phyloP scores from a whole-genome alignment of 75 land plant genomes.

The Azolla pinnata region DNA sequence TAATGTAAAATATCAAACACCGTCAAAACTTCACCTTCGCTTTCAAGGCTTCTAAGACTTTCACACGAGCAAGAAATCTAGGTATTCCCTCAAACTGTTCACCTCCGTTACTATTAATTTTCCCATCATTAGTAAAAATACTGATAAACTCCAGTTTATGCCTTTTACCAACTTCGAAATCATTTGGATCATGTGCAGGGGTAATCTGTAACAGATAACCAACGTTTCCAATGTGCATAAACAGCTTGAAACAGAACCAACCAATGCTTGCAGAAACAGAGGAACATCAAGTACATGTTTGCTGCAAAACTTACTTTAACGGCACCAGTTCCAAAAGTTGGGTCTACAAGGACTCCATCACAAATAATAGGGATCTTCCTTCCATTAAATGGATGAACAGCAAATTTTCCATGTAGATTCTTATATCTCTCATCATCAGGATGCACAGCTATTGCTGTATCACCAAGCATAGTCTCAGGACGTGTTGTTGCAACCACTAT shows the following conservation, averaged over 20 bases:
- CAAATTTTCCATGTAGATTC: conserved; percentile 83
- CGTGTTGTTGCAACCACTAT: conserved; percentile 94
- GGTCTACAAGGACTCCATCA: conserved; percentile 80
- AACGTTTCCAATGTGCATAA: not conserved
- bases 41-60: conserved; percentile 54
- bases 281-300: not conserved
- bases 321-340: conserved; percentile 92
- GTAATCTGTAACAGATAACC: conserved; percentile 51
- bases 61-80: conserved; percentile 80
- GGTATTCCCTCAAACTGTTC: conserved; percentile 68
- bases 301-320: conserved; percentile 56
- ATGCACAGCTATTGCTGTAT: conserved; percentile 90
- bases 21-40: conserved; percentile 67
- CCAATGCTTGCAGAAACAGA: not conserved
- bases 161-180: conserved; percentile 87
- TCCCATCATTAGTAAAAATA: conserved; percentile 92
- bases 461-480: conserved; percentile 97
- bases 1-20: no score
- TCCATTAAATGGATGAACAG: conserved; percentile 80
- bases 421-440: conserved; percentile 72
- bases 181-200: conserved; percentile 99
- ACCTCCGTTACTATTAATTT: conserved; percentile 76
- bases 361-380: conserved; percentile 80
- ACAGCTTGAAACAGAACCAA: no score
- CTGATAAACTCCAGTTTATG: conserved; percentile 80